Percentiles rank a stretch among this genome's conserved stretches.
These are phyloP conservation scores for Populus tomentosa DNA, from an alignment of 441 rosid species.

Conservation along the genomic window DNA sequence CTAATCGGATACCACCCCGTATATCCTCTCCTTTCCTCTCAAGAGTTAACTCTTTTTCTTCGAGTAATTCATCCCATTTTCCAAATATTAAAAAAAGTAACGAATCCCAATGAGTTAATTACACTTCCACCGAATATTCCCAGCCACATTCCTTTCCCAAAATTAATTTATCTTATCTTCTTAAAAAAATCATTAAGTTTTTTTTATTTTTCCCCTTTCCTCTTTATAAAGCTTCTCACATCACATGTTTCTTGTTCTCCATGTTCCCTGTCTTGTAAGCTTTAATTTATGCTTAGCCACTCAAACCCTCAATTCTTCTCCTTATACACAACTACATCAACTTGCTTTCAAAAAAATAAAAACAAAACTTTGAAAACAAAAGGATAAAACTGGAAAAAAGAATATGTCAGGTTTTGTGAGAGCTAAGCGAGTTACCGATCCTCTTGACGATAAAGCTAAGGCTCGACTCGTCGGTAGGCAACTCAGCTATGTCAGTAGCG, in stretches of 20 bases:
- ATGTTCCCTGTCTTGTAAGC: background rate
- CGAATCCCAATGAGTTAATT: background rate
- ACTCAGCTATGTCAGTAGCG: constrained; percentile 54
- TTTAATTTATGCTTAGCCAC: background rate
- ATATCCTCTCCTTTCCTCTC: constrained; percentile 32
- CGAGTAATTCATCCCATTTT: background rate
- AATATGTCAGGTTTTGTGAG: constrained; percentile 32
- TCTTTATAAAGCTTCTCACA: background rate
- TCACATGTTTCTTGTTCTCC: background rate
- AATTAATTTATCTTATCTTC: background rate
- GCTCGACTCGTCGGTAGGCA: constrained; percentile 54
- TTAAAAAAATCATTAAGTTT: background rate
- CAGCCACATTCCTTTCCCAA: constrained; percentile 10
- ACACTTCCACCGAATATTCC: constrained; percentile 46
- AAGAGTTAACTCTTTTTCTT: background rate
- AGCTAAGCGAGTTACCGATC: constrained; percentile 55
- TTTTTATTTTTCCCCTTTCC: background rate
- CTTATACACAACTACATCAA: background rate
- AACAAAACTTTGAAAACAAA: background rate
- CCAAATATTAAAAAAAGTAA: background rate
- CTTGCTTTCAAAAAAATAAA: background rate
- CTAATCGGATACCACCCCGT: constrained; percentile 21
- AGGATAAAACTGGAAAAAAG: background rate
- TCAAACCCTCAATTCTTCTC: background rate
- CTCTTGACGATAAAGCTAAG: constrained; percentile 52